phyloP scores from a whole-genome alignment of 306 rosid genomes.

The Prunus armeniaca region DNA sequence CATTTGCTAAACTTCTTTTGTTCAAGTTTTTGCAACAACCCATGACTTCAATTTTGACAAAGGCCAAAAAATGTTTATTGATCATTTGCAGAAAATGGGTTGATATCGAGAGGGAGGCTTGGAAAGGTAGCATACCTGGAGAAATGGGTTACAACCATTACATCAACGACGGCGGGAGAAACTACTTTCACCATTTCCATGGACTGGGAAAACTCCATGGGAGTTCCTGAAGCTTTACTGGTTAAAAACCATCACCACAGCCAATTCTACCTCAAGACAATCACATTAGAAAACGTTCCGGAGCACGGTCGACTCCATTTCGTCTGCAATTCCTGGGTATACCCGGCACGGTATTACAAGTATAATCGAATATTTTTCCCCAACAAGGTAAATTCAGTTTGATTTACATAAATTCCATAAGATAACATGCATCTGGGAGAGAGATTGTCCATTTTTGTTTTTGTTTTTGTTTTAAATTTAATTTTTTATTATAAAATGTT shows the following conservation, averaged over 20 bases:
- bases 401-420: neutral
- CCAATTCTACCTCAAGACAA: conserved; percentile 67
- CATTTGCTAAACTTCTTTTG: neutral
- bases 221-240: conserved; percentile 73
- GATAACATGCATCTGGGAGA: neutral
- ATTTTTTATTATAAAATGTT: no score
- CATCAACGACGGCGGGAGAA: conserved; percentile 44
- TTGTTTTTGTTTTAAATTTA: neutral
- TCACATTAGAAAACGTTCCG: conserved; percentile 63
- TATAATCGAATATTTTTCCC: conserved; percentile 71
- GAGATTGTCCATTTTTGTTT: neutral
- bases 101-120: conserved; percentile 31
- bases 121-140: conserved; percentile 64
- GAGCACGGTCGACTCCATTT: conserved; percentile 58
- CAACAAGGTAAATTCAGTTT: conserved; percentile 49
- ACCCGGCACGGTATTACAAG: conserved; percentile 70
- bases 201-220: conserved; percentile 78
- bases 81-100: conserved; percentile 35
- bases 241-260: conserved; percentile 64
- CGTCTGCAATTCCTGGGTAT: conserved; percentile 93
- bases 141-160: conserved; percentile 55
- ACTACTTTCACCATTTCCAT: conserved; percentile 39
- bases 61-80: neutral
- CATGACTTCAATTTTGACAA: neutral
- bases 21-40: neutral